These are phyloP conservation scores for Heritiera fomes DNA, from an alignment of 345 rosid genomes.

Conservation along the genomic window DNA sequence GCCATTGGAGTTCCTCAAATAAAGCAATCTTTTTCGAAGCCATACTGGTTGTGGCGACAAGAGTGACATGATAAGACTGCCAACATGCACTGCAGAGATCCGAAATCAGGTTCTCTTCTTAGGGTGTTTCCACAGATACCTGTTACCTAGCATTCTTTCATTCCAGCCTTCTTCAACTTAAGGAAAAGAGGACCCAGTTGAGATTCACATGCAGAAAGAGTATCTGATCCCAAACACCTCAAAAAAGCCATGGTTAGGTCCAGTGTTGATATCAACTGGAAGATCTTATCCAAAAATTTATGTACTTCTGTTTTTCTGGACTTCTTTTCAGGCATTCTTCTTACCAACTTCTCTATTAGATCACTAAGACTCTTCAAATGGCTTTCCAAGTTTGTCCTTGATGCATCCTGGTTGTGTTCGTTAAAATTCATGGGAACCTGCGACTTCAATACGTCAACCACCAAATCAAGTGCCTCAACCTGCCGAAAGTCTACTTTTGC, in stretches of 20 bases:
- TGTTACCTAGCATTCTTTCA: not conserved
- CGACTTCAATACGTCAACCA: conserved; percentile 63
- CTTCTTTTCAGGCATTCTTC: conserved; percentile 70
- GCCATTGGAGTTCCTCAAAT: not conserved
- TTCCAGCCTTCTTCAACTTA: conserved; percentile 46
- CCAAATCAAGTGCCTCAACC: conserved; percentile 77
- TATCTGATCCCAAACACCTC: conserved; percentile 48
- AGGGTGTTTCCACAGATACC: not conserved
- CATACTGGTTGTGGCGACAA: not conserved
- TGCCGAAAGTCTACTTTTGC: conserved; percentile 72
- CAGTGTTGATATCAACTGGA: conserved; percentile 51
- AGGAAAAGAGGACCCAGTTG: conserved; percentile 58
- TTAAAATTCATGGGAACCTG: conserved; percentile 40
- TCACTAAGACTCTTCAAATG: conserved; percentile 50
- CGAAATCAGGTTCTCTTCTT: not conserved
- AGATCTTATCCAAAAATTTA: conserved; percentile 65
- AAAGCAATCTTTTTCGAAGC: not conserved
- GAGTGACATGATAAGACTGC: not conserved
- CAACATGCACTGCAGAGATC: not conserved
- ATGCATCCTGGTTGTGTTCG: conserved; percentile 43
- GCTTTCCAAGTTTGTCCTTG: conserved; percentile 29
- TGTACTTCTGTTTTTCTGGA: conserved; percentile 64
- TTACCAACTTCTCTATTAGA: conserved; percentile 55
- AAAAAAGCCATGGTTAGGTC: conserved; percentile 62
- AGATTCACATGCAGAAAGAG: conserved; percentile 65